Evolutionary conservation across 2,329 filamentous ascomycete genomes (phyloP).

Genomic region (Lasiodiplodia gonubiensis): DNA sequence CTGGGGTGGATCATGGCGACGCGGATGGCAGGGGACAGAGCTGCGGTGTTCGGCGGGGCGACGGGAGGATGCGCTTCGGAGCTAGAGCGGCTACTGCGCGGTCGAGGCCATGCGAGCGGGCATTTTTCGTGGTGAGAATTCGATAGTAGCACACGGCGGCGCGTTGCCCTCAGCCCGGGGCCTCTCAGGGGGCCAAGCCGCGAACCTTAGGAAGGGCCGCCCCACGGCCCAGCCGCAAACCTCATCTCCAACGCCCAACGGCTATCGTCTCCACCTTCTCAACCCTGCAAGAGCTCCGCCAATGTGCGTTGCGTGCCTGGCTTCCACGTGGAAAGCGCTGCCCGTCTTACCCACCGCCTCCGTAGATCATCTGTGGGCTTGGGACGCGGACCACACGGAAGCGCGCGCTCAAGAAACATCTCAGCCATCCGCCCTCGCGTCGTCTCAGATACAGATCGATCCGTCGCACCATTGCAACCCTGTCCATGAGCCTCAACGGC

Average conservation of each 20-base stretch:
- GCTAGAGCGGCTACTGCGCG: conserved; percentile 12
- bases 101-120: conserved; percentile 5
- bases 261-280: conserved; percentile 11
- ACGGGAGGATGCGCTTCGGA: not conserved
- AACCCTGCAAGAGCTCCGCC: not conserved
- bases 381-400: conserved; percentile 1
- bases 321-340: conserved; percentile 15
- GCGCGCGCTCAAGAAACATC: conserved; percentile 2
- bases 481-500: no score
- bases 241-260: conserved; percentile 23
- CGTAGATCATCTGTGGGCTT: conserved; percentile 8
- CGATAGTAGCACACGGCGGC: conserved; percentile 22
- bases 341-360: conserved; percentile 18
- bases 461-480: no score
- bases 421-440: not conserved
- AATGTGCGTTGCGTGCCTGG: not conserved
- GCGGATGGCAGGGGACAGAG: not conserved
- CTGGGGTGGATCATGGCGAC: conserved; percentile 23
- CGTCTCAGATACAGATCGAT: not conserved
- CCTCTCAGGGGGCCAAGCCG: conserved; percentile 23
- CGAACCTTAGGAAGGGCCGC: no score
- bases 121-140: conserved; percentile 27
- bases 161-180: conserved; percentile 8
- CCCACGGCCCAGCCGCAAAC: conserved; percentile 3
- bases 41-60: not conserved